Conservation (phyloP, 2,329 filamentous ascomycete genomes). For the Rhexocercosporidium sp. region DNA sequence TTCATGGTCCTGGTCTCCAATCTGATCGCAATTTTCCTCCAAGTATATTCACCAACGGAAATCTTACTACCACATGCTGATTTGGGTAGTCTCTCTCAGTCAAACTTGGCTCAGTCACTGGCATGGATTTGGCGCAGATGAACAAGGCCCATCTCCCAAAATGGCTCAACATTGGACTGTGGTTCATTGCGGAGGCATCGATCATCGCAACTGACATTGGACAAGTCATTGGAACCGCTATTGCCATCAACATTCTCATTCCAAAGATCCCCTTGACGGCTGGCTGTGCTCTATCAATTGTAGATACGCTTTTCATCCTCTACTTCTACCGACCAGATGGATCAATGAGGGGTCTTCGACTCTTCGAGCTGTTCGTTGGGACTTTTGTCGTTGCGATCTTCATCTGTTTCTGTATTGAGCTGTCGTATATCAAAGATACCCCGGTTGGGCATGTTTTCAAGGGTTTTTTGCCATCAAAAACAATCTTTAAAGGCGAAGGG, state of each 20-base stretch:
- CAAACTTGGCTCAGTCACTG: slow-evolving; percentile 58
- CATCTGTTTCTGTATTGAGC: slow-evolving; percentile 70
- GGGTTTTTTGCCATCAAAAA: slow-evolving; percentile 65
- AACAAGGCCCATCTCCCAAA: slow-evolving; percentile 54
- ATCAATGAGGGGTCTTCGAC: slow-evolving; percentile 59
- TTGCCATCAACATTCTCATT: slow-evolving; percentile 68
- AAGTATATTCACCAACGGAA: slow-evolving; percentile 11
- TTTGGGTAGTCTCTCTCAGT: slow-evolving; percentile 53
- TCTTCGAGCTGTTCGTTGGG: slow-evolving; percentile 67
- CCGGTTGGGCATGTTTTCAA: slow-evolving; percentile 61
- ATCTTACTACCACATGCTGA: not conserved
- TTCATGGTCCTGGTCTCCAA: slow-evolving; percentile 61
- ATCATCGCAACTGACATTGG: slow-evolving; percentile 35
- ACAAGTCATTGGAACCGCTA: slow-evolving; percentile 70
- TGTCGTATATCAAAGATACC: slow-evolving; percentile 62
- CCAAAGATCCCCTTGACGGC: slow-evolving; percentile 67
- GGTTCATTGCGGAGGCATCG: slow-evolving; percentile 56
- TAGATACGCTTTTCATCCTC: slow-evolving; percentile 70
- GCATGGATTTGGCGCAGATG: slow-evolving; percentile 56
- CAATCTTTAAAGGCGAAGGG: slow-evolving; percentile 60
- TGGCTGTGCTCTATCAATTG: slow-evolving; percentile 68
- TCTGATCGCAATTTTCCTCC: slow-evolving; percentile 59
- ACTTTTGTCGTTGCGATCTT: slow-evolving; percentile 68
- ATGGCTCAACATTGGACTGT: slow-evolving; percentile 58
- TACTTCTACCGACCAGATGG: slow-evolving; percentile 66